Percentiles rank a stretch among this genome's conserved stretches.
phyloP scores from a whole-genome alignment of 805 yeast species.

The Kuraishia floccosa region DNA sequence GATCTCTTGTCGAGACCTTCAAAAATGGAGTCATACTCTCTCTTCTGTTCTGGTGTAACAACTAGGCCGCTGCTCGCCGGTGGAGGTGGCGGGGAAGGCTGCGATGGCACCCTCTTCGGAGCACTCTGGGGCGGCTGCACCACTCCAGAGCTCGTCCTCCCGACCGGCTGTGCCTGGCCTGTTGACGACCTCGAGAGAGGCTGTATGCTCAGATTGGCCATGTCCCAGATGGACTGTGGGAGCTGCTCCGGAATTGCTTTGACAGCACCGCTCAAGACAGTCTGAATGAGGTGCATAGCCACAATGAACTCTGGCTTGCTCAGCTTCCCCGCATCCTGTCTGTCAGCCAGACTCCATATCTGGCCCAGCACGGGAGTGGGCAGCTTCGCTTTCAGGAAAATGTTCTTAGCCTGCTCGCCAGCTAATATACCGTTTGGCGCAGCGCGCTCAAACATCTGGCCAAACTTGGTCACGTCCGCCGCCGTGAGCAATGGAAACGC shows the following conservation, averaged over 20 bases:
- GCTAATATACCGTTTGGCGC: conserved; percentile 34
- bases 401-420: conserved; percentile 76
- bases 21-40: conserved; percentile 72
- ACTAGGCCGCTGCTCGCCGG: conserved; percentile 9
- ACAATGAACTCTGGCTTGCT: conserved; percentile 68
- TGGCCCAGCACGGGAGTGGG: conserved; percentile 71
- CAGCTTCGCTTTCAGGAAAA: conserved; percentile 80
- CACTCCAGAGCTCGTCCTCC: conserved; percentile 7
- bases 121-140: conserved; percentile 6
- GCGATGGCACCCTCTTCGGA: conserved; percentile 9
- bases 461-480: conserved; percentile 50
- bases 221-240: conserved; percentile 20
- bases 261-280: conserved; percentile 54
- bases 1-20: conserved; percentile 61
- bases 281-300: conserved; percentile 93
- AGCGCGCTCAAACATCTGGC: conserved; percentile 65
- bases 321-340: conserved; percentile 60
- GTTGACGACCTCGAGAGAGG: conserved; percentile 7
- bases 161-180: conserved; percentile 7
- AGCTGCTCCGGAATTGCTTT: conserved; percentile 27
- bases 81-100: conserved; percentile 4
- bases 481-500: conserved; percentile 41
- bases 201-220: conserved; percentile 11
- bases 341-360: conserved; percentile 85
- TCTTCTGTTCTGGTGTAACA: conserved; percentile 55